Evolutionary conservation across 768 basidiomycete genomes (phyloP).

Genomic region (Leccinum uliginosum): DNA sequence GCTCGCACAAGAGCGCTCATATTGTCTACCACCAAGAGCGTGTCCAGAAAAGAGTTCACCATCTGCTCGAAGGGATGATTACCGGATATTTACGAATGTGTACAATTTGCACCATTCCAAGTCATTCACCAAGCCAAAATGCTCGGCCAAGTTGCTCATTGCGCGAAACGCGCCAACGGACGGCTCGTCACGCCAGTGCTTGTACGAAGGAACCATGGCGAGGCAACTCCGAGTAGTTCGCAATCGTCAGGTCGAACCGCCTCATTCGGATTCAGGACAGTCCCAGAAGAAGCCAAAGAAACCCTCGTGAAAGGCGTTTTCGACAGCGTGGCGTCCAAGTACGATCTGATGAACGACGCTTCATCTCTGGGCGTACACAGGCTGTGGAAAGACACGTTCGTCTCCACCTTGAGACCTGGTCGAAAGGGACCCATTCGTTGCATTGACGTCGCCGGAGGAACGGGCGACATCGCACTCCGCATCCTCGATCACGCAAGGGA

Average conservation of each 20-base stretch:
- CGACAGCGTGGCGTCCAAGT: constrained; percentile 89
- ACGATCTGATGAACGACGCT: constrained; percentile 99
- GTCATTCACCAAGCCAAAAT: constrained; percentile 5
- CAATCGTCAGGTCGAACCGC: constrained; percentile 44
- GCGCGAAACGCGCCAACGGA: constrained; percentile 10
- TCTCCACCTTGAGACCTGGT: constrained; percentile 72
- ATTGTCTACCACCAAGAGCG: no score
- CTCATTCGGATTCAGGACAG: constrained; percentile 91
- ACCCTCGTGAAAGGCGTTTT: constrained; percentile 89
- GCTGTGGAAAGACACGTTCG: constrained; percentile 93
- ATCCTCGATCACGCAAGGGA: constrained; percentile 90
- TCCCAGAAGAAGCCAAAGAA: constrained; percentile 86
- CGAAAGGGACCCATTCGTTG: constrained; percentile 70
- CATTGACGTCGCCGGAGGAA: constrained; percentile 96
- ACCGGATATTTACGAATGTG: background rate
- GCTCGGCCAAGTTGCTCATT: constrained; percentile 15
- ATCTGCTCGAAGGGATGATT: no score
- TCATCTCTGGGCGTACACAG: constrained; percentile 95
- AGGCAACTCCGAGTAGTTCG: constrained; percentile 6
- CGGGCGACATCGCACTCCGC: constrained; percentile 93
- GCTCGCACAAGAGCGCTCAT: no score
- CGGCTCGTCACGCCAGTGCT: constrained; percentile 9
- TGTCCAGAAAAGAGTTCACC: no score
- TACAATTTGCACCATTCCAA: background rate
- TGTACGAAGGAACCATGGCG: constrained; percentile 23